A percentile compares a stretch with the other conserved stretches of the same genome.
Conservation (phyloP, 176 grass and related monocot species). For the Pharus latifolius region DNA sequence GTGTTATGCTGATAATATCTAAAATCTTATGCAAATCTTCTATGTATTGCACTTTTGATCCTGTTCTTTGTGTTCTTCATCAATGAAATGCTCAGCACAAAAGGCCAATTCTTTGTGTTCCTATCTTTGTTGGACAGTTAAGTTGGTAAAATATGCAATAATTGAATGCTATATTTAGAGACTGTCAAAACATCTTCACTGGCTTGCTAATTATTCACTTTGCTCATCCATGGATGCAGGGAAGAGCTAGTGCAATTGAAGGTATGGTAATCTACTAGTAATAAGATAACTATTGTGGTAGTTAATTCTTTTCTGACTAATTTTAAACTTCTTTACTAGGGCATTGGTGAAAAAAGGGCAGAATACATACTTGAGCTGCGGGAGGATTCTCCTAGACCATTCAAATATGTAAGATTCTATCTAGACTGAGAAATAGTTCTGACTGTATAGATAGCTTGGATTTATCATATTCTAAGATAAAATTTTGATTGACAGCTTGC, state of each 20-base stretch:
- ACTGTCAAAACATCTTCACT: not conserved
- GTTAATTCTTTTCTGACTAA: constrained; percentile 9
- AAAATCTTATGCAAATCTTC: too few species aligned
- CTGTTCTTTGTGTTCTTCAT: not conserved
- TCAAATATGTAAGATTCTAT: constrained; percentile 77
- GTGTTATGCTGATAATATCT: too few species aligned
- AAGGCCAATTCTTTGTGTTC: too few species aligned
- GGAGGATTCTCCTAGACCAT: constrained; percentile 53
- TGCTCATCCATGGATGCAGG: constrained; percentile 42
- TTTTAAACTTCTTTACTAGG: constrained; percentile 32
- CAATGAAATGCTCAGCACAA: not conserved
- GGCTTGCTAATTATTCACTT: constrained; percentile 19
- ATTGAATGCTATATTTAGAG: not conserved
- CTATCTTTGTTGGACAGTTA: not conserved
- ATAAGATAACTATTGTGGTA: not conserved
- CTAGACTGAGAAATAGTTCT: not conserved
- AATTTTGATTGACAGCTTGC: constrained; percentile 38
- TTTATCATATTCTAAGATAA: constrained; percentile 15
- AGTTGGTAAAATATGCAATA: not conserved
- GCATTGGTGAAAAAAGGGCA: constrained; percentile 79
- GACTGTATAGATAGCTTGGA: not conserved
- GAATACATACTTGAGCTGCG: constrained; percentile 82
- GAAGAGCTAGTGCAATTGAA: constrained; percentile 81
- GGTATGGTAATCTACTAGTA: constrained; percentile 34
- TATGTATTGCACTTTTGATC: too few species aligned